Conservation (phyloP, 305 asterid genomes). For the Fraxinus platypoda region DNA sequence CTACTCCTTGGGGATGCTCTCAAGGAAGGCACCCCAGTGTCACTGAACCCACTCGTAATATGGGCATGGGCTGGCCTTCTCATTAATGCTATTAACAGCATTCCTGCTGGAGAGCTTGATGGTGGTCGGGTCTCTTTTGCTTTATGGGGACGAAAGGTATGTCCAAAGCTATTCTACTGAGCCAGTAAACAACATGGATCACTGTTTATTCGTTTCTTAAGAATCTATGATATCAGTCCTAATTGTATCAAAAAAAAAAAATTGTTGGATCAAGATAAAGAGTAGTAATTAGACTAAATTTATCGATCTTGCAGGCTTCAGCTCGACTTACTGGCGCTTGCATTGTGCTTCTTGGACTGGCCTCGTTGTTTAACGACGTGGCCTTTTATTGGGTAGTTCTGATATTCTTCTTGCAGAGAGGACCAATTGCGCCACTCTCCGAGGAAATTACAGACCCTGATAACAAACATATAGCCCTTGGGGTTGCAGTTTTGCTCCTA, state of each 20-base stretch:
- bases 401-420: conserved; percentile 92
- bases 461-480: conserved; percentile 53
- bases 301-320: conserved; percentile 52
- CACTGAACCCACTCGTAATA: conserved; percentile 78
- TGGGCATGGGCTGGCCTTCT: conserved; percentile 99
- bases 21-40: conserved; percentile 76
- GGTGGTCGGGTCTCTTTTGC: conserved; percentile 94
- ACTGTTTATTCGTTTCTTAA: neutral
- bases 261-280: neutral
- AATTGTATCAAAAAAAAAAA: neutral
- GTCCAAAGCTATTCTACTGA: neutral
- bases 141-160: conserved; percentile 96
- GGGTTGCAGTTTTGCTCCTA: conserved; percentile 59
- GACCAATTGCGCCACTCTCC: conserved; percentile 83
- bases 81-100: conserved; percentile 87
- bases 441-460: conserved; percentile 86
- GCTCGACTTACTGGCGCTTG: conserved; percentile 66
- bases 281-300: neutral
- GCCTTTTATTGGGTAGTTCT: conserved; percentile 91
- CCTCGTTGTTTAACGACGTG: conserved; percentile 73
- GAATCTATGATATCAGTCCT: neutral
- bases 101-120: conserved; percentile 97
- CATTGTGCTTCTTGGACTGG: conserved; percentile 74
- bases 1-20: conserved; percentile 88
- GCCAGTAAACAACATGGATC: neutral